phyloP scores from a whole-genome alignment of 805 yeast genomes.

The Kodamaea kaohsiungensis region DNA sequence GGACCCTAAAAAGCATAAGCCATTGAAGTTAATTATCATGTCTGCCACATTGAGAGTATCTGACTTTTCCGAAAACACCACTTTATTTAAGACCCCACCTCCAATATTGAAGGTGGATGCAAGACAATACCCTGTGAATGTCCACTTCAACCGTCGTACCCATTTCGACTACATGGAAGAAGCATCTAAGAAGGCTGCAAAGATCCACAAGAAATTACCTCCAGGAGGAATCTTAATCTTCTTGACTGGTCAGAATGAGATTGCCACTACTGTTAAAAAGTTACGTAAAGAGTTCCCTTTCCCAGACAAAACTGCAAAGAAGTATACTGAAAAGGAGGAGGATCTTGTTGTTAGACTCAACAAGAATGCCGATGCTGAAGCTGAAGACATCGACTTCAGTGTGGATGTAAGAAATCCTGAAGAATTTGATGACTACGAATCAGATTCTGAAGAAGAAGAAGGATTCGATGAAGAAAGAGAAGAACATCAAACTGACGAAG shows the following conservation, averaged over 20 bases:
- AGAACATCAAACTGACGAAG: conserved; percentile 67
- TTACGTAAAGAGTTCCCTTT: conserved; percentile 71
- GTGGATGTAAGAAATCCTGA: conserved; percentile 41
- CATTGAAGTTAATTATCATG: conserved; percentile 86
- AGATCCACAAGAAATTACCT: conserved; percentile 83
- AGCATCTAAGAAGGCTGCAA: conserved; percentile 79
- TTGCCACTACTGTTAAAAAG: conserved; percentile 68
- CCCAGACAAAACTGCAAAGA: conserved; percentile 19
- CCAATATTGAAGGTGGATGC: conserved; percentile 90
- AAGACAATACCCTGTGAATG: conserved; percentile 89
- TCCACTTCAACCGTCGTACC: conserved; percentile 85
- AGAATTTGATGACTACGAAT: conserved; percentile 46
- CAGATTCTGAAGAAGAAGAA: conserved; percentile 57
- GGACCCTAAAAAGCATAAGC: conserved; percentile 52
- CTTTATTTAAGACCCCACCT: conserved; percentile 70
- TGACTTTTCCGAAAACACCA: conserved; percentile 83
- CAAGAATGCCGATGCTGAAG: conserved; percentile 71
- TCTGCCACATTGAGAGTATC: conserved; percentile 94
- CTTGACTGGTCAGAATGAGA: conserved; percentile 94
- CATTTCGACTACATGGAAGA: conserved; percentile 79
- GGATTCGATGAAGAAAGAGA: conserved; percentile 73
- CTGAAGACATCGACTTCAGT: conserved; percentile 83
- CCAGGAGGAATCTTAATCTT: conserved; percentile 93
- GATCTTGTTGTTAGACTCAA: conserved; percentile 44
- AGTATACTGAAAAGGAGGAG: conserved; percentile 25